A percentile compares a stretch with the other conserved stretches of the same genome.
Evolutionary conservation across 2,329 filamentous ascomycete genomes (phyloP).

Genomic region (Zymoseptoria passerinii): DNA sequence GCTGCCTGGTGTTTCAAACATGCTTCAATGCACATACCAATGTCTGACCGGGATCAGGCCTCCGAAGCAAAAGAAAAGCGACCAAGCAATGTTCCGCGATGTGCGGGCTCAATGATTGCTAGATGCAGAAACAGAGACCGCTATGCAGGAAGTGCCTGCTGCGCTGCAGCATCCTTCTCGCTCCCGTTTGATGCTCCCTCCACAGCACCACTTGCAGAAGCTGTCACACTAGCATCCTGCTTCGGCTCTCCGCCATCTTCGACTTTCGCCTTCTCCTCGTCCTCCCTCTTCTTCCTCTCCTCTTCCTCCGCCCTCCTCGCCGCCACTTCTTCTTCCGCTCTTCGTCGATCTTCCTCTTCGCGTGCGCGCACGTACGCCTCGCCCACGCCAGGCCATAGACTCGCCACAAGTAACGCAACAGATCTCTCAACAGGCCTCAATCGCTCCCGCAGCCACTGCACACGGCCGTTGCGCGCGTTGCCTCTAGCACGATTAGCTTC

Average conservation of each 20-base stretch:
- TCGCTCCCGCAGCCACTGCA: constrained; percentile 23
- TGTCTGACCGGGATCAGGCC: no score
- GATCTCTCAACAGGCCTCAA: constrained; percentile 46
- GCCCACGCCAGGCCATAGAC: constrained; percentile 53
- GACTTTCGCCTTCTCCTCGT: not conserved
- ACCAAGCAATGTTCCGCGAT: no score
- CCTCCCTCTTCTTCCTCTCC: constrained; percentile 16
- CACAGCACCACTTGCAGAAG: not conserved
- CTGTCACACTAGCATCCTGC: not conserved
- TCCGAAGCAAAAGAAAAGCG: no score
- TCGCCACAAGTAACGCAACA: constrained; percentile 54
- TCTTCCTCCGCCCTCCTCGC: constrained; percentile 21
- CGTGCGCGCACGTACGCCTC: constrained; percentile 52
- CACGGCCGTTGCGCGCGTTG: constrained; percentile 14
- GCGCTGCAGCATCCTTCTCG: not conserved
- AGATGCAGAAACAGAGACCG: not conserved
- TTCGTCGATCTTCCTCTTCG: constrained; percentile 32
- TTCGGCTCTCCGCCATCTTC: not conserved
- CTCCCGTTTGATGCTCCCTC: not conserved
- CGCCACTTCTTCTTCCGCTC: constrained; percentile 22
- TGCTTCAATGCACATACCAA: no score
- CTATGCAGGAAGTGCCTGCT: not conserved
- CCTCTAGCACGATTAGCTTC: constrained; percentile 12
- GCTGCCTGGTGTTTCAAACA: not conserved
- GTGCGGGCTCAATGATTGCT: not conserved